phyloP scores from a whole-genome alignment of 257 asterid species.

The Leptodermis oblonga region DNA sequence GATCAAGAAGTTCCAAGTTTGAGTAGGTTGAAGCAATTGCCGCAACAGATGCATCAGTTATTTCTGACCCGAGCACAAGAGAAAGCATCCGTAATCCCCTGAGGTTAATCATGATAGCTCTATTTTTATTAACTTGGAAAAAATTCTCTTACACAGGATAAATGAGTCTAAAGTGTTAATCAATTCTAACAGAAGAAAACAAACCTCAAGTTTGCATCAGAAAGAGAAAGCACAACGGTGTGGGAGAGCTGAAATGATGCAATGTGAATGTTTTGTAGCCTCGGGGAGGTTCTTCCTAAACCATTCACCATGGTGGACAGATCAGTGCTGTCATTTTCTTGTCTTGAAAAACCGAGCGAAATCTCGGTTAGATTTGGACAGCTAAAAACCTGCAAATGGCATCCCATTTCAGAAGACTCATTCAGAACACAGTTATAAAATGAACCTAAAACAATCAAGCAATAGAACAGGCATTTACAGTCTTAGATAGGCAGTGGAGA shows the following conservation, averaged over 20 bases:
- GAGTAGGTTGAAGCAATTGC: constrained; percentile 83
- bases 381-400: constrained; percentile 52
- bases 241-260: constrained; percentile 77
- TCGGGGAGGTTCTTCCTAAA: constrained; percentile 84
- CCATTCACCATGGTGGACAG: constrained; percentile 55
- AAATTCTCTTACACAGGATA: neutral
- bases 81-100: constrained; percentile 94
- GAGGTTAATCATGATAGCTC: constrained; percentile 19
- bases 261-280: constrained; percentile 77
- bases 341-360: constrained; percentile 77
- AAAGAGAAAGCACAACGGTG: constrained; percentile 69
- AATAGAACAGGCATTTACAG: constrained; percentile 36
- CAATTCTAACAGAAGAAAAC: neutral
- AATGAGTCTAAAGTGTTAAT: neutral
- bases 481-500: constrained; percentile 76
- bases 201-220: constrained; percentile 83
- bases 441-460: neutral
- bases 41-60: constrained; percentile 97
- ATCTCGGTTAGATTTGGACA: constrained; percentile 86
- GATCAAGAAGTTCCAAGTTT: constrained; percentile 83
- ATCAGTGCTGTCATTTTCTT: constrained; percentile 73
- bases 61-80: constrained; percentile 85
- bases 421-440: neutral
- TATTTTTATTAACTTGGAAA: constrained; percentile 4
- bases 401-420: neutral